These are phyloP conservation scores for Lipomyces yamanashiensis DNA, from an alignment of 805 yeast species.

Conservation along the genomic window DNA sequence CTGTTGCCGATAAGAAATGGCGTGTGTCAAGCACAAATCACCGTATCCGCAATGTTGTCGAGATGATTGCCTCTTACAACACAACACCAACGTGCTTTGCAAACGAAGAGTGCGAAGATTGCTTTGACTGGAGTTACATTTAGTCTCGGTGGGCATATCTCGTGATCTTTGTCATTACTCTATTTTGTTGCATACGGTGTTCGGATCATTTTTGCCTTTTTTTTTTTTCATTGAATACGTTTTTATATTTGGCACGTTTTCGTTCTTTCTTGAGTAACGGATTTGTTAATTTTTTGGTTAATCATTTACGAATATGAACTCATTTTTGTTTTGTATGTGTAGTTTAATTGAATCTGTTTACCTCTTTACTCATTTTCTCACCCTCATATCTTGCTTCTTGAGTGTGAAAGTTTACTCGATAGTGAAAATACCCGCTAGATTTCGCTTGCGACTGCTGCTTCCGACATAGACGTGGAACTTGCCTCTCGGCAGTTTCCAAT, in stretches of 20 bases:
- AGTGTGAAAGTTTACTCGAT: background rate
- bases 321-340: too few species aligned
- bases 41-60: constrained; percentile 86
- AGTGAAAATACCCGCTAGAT: constrained; percentile 13
- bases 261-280: too few species aligned
- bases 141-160: background rate
- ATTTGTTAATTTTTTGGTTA: too few species aligned
- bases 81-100: constrained; percentile 69
- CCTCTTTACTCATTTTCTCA: too few species aligned
- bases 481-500: constrained; percentile 64
- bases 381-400: background rate
- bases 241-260: too few species aligned
- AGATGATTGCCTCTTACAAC: constrained; percentile 71
- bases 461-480: constrained; percentile 58
- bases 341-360: too few species aligned
- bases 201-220: constrained; percentile 2
- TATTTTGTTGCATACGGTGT: constrained; percentile 14
- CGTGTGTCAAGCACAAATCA: constrained; percentile 86
- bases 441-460: constrained; percentile 20
- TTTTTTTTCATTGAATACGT: background rate
- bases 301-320: too few species aligned
- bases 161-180: background rate
- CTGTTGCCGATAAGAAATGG: constrained; percentile 81
- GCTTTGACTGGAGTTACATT: constrained; percentile 36
- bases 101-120: constrained; percentile 31